Evolutionary conservation across 768 basidiomycete genomes (phyloP).

Genomic region (Leccinum fibrillosum): DNA sequence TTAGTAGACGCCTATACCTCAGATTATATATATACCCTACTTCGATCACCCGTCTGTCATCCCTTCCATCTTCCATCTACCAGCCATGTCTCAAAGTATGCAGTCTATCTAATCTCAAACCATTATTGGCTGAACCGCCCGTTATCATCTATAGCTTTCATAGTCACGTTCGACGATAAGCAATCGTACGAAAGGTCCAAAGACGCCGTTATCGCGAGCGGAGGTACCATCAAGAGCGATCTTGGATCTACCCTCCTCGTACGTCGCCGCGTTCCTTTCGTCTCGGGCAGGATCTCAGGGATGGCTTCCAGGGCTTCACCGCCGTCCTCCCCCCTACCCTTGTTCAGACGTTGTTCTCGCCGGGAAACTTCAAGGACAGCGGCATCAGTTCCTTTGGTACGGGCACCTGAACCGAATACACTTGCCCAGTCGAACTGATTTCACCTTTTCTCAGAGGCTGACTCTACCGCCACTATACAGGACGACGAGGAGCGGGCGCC

Average conservation of each 20-base stretch:
- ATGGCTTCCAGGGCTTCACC: conserved; percentile 14
- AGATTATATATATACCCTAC: neutral
- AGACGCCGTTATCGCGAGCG: neutral
- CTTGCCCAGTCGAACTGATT: neutral
- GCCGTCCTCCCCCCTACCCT: conserved; percentile 8
- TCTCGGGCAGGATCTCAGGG: neutral
- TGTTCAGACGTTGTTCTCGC: neutral
- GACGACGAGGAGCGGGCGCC: no score
- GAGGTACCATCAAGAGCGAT: conserved; percentile 16
- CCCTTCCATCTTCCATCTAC: neutral
- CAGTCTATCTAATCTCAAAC: neutral
- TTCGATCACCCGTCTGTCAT: neutral
- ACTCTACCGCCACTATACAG: neutral
- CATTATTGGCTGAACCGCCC: neutral
- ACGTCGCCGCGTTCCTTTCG: neutral
- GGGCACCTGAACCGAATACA: neutral
- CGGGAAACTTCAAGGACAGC: neutral
- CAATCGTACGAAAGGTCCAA: conserved; percentile 14
- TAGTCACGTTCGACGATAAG: conserved; percentile 4
- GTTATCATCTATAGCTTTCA: conserved; percentile 11
- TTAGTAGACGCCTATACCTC: neutral
- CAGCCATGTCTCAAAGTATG: conserved; percentile 14
- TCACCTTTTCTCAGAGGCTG: conserved; percentile 12
- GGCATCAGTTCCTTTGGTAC: conserved; percentile 19
- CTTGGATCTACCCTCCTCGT: neutral